A percentile compares a stretch with the other conserved stretches of the same genome.
These are phyloP conservation scores for Begonia peltatifolia DNA, from an alignment of 306 rosid genomes.

Conservation along the genomic window DNA sequence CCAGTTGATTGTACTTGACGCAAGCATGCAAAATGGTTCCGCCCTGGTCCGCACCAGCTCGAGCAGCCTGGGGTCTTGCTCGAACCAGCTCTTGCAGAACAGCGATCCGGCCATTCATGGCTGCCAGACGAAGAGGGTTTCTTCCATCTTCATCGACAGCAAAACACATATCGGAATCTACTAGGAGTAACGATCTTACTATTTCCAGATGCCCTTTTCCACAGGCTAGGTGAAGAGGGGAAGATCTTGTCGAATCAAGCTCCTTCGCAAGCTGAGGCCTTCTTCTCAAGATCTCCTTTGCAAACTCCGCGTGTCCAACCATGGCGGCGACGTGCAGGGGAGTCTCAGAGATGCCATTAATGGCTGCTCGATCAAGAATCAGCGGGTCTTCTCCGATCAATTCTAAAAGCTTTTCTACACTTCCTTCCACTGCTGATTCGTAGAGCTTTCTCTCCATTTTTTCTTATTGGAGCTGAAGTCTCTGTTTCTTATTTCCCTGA, in stretches of 20 bases:
- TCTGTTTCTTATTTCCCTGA: too few relatives aligned
- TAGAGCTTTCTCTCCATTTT: conserved; percentile 5
- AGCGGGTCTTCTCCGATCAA: conserved; percentile 11
- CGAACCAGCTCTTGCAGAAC: conserved; percentile 9
- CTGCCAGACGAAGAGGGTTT: conserved; percentile 12
- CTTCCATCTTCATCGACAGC: conserved; percentile 6
- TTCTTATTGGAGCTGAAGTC: too few relatives aligned
- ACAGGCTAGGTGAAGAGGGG: conserved; percentile 17
- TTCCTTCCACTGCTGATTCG: conserved; percentile 14
- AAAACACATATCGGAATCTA: conserved; percentile 5
- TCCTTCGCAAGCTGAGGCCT: conserved; percentile 15
- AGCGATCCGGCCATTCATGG: conserved; percentile 9
- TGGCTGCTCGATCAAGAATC: conserved; percentile 9
- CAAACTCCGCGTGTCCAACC: conserved; percentile 10
- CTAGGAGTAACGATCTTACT: neutral
- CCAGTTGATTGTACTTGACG: conserved; percentile 13
- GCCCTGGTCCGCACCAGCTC: conserved; percentile 5
- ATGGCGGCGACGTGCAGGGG: conserved; percentile 15
- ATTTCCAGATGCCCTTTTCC: conserved; percentile 11
- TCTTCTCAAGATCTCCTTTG: conserved; percentile 5
- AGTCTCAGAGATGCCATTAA: conserved; percentile 5
- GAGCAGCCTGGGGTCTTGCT: conserved; percentile 8
- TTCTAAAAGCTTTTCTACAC: conserved; percentile 2
- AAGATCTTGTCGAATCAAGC: conserved; percentile 5
- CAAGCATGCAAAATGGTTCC: conserved; percentile 11